A percentile compares a stretch with the other conserved stretches of the same genome.
phyloP scores from a whole-genome alignment of 805 yeast genomes.

The Hanseniaspora occidentalis region DNA sequence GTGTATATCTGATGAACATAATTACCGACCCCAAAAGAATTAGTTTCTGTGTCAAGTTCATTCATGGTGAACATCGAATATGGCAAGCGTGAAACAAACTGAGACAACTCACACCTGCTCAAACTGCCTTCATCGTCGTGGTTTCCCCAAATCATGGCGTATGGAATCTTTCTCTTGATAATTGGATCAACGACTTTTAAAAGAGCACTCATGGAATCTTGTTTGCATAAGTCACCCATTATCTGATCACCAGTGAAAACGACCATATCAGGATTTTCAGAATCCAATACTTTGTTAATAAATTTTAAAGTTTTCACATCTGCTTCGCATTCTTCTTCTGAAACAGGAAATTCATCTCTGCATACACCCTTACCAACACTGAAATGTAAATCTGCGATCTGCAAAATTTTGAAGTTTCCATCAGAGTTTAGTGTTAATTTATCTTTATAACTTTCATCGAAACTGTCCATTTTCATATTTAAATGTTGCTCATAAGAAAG shows the following conservation, averaged over 20 bases:
- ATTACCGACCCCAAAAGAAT: slow-evolving; percentile 73
- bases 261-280: slow-evolving; percentile 74
- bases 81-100: slow-evolving; percentile 46
- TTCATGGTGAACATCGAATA: slow-evolving; percentile 52
- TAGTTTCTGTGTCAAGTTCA: slow-evolving; percentile 34
- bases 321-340: slow-evolving; percentile 48
- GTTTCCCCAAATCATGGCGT: slow-evolving; percentile 79
- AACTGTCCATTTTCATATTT: slow-evolving; percentile 7
- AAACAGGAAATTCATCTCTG: slow-evolving; percentile 55
- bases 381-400: slow-evolving; percentile 85
- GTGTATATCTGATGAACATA: slow-evolving; percentile 45
- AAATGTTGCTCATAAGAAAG: neutral
- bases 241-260: slow-evolving; percentile 88
- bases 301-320: slow-evolving; percentile 60
- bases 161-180: slow-evolving; percentile 59
- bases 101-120: slow-evolving; percentile 47
- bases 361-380: slow-evolving; percentile 78
- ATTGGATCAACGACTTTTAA: slow-evolving; percentile 66
- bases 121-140: slow-evolving; percentile 86
- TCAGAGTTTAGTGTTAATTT: slow-evolving; percentile 26
- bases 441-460: slow-evolving; percentile 11
- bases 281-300: slow-evolving; percentile 48
- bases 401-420: slow-evolving; percentile 64
- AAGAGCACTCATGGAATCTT: slow-evolving; percentile 75
- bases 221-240: slow-evolving; percentile 57